Evolutionary conservation across 2,329 filamentous ascomycete genomes (phyloP), one percentile per base, ranked within the genome.

Genomic region (Microthyrium microscopicum): DNA sequence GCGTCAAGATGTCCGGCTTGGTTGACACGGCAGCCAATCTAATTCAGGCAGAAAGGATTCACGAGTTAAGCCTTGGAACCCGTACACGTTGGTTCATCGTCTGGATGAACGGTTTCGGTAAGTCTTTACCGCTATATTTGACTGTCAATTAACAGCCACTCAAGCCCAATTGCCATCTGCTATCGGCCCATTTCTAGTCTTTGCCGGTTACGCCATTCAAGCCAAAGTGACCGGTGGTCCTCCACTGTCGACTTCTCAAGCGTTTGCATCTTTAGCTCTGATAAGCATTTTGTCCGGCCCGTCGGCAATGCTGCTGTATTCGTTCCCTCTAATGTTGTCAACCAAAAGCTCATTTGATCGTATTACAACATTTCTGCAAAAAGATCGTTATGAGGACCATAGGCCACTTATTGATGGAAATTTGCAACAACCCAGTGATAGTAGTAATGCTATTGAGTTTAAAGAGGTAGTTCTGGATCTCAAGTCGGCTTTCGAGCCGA

Each of bases 1-100:
- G 21, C 15, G 31, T 33, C 4, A 33, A 33, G 17, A 33, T 33
- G 31, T 19, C 26, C 17, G 31, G 31, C n/a, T 25, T 26, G 9
- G 13, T 17, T 5, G 8, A 18, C 18, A 12, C 13, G 21, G 16
- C 26, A 13, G 15, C 31, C 11, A 12, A 33, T 11, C 15, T 6
- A 5, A 25, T 33, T 26, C 31, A 26, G 12, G 31, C n/a, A n/a
- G 20, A 17, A 9, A 20, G 31, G 8, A 26, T 25, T 9, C 8
- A 21, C 9, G 31, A 33, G 21, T 17, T 33, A 7, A 11, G 17
- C 8, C 18, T 13, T 3, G 20, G 21, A 12, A 6, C 20, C 4
- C n/a, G 19, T 9, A 20, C 26, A 9, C 20, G 22, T 12, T 17
- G 24, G 17, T 25, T 3, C n/a, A 26, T 33, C 15, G 21, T 21